These are phyloP conservation scores for Venturia aucupariae DNA, from an alignment of 2,329 filamentous ascomycete genomes.

Conservation along the genomic window DNA sequence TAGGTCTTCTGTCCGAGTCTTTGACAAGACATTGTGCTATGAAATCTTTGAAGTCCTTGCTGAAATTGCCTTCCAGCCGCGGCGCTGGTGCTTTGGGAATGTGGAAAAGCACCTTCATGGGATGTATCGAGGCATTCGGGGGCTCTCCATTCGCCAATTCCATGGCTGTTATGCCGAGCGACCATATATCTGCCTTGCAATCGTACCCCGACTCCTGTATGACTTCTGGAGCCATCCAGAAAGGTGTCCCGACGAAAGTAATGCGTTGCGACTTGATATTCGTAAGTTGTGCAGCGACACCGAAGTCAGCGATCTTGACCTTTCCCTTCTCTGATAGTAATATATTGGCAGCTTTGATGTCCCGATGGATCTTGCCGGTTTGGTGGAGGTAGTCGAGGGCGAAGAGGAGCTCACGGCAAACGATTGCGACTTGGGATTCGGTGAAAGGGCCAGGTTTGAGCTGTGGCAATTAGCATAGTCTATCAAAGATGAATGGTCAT, in stretches of 20 bases:
- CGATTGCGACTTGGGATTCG: constrained; percentile 85
- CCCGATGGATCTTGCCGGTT: constrained; percentile 91
- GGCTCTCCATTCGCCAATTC: constrained; percentile 88
- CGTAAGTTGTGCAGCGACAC: constrained; percentile 89
- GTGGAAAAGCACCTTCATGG: constrained; percentile 95
- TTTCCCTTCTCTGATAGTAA: constrained; percentile 84
- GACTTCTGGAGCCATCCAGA: constrained; percentile 99
- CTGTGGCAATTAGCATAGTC: constrained; percentile 36
- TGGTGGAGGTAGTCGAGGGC: constrained; percentile 89
- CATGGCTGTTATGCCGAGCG: constrained; percentile 84
- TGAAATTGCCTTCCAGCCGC: constrained; percentile 73
- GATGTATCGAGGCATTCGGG: constrained; percentile 91
- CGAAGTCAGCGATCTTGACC: constrained; percentile 95
- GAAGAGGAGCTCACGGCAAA: constrained; percentile 81
- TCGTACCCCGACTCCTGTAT: constrained; percentile 98
- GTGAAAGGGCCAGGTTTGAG: constrained; percentile 83
- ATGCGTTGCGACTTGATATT: constrained; percentile 97
- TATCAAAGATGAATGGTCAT: neutral
- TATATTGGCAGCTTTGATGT: constrained; percentile 89
- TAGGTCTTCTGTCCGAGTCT: constrained; percentile 74
- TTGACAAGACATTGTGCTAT: constrained; percentile 84
- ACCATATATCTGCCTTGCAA: constrained; percentile 97
- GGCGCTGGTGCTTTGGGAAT: constrained; percentile 93
- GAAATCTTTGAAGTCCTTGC: constrained; percentile 90
- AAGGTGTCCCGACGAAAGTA: constrained; percentile 95